A percentile compares a stretch with the other conserved stretches of the same genome.
Conservation (phyloP, 202 grass and related monocot species). For the Digitaria exilis region DNA sequence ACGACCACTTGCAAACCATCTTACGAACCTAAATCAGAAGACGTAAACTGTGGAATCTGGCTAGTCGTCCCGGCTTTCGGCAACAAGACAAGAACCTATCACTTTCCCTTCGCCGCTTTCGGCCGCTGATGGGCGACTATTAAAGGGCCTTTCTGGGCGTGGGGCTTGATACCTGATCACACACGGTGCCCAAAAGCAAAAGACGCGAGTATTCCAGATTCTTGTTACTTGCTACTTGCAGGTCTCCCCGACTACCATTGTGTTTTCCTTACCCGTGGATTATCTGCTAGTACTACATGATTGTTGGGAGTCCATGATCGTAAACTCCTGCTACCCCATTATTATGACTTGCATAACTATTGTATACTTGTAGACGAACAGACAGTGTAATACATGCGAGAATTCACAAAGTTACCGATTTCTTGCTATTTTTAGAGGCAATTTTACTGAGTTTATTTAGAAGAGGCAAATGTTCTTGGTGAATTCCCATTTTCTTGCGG, state of each 20-base stretch:
- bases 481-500: too few species aligned
- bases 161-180: background rate
- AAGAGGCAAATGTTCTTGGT: too few species aligned
- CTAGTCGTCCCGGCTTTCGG: background rate
- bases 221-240: background rate
- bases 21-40: background rate
- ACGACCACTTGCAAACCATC: background rate
- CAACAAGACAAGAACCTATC: background rate
- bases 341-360: background rate
- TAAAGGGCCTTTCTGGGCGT: conserved; percentile 42
- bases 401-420: background rate
- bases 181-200: conserved; percentile 8
- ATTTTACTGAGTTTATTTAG: too few species aligned
- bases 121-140: background rate
- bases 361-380: background rate
- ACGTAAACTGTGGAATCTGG: background rate
- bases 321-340: too few species aligned
- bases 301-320: background rate
- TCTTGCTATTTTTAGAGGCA: too few species aligned
- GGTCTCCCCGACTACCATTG: background rate
- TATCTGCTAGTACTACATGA: background rate
- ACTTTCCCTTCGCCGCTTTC: conserved; percentile 41
- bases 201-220: conserved; percentile 7
- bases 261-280: background rate
- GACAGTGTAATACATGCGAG: background rate